Evolutionary conservation across 768 basidiomycete species (phyloP).

Genomic region (Boletus patriciae): DNA sequence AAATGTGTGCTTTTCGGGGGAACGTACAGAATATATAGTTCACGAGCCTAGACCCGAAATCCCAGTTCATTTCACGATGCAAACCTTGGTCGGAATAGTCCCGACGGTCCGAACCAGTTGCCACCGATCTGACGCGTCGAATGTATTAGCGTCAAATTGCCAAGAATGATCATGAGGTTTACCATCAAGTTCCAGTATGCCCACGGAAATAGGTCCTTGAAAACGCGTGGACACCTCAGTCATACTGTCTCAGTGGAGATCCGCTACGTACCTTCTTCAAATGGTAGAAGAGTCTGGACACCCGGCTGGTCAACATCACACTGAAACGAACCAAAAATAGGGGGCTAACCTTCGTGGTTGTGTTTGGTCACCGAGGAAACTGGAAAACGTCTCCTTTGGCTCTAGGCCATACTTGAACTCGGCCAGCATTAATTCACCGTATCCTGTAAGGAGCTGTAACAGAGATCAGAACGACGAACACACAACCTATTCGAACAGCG

Average conservation of each 20-base stretch:
- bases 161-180: slow-evolving; percentile 9
- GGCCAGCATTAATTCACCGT: slow-evolving; percentile 80
- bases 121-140: slow-evolving; percentile 34
- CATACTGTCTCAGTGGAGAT: neutral
- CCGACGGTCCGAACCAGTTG: slow-evolving; percentile 50
- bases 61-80: slow-evolving; percentile 10
- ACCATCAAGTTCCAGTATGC: slow-evolving; percentile 80
- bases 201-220: slow-evolving; percentile 38
- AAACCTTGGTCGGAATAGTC: slow-evolving; percentile 42
- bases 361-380: slow-evolving; percentile 69
- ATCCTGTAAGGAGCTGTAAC: slow-evolving; percentile 70
- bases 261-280: slow-evolving; percentile 65
- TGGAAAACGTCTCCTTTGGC: slow-evolving; percentile 83
- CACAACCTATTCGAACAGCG: slow-evolving; percentile 9
- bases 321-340: neutral
- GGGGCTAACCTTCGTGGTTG: slow-evolving; percentile 60
- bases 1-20: slow-evolving; percentile 6
- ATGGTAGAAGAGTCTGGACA: slow-evolving; percentile 72
- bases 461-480: neutral
- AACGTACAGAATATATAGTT: neutral
- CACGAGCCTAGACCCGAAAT: neutral
- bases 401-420: slow-evolving; percentile 93
- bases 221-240: neutral
- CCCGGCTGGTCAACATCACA: slow-evolving; percentile 5
- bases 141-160: slow-evolving; percentile 6